phyloP scores from a whole-genome alignment of 2,329 filamentous ascomycete genomes.

The Penicillium psychrosexuale region DNA sequence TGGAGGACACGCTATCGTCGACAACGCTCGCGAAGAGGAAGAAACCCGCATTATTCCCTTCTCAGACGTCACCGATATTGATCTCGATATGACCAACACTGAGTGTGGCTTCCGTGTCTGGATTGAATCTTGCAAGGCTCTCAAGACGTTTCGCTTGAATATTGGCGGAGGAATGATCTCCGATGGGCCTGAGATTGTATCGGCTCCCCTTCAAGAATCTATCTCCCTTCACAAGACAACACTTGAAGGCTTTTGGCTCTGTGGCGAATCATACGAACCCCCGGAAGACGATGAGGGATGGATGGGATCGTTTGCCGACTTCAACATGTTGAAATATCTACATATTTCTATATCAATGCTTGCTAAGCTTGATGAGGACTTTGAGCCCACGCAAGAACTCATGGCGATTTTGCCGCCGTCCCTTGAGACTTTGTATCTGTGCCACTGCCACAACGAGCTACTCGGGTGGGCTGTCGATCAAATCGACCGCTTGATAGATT shows the following conservation, averaged over 20 bases:
- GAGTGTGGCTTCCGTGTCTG: neutral
- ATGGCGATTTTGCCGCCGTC: neutral
- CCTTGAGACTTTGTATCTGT: neutral
- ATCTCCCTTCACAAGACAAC: neutral
- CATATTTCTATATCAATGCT: neutral
- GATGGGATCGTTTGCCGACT: constrained; percentile 1
- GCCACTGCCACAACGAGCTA: neutral
- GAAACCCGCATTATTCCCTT: neutral
- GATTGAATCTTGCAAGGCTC: constrained; percentile 1
- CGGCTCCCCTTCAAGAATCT: neutral
- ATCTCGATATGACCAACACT: neutral
- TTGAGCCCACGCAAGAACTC: neutral
- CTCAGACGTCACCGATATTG: neutral
- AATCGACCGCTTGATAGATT: neutral
- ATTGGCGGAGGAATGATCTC: neutral
- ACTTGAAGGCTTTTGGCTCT: neutral
- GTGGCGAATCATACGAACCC: neutral
- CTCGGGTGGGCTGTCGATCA: neutral
- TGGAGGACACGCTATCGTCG: neutral
- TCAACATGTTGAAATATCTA: neutral
- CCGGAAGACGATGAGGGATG: neutral
- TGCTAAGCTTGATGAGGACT: neutral
- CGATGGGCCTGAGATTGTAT: neutral
- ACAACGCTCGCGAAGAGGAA: neutral
- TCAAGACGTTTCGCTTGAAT: neutral